Base-by-base conservation (phyloP, 441 rosid genomes). In the Jatropha podagrica region DNA sequence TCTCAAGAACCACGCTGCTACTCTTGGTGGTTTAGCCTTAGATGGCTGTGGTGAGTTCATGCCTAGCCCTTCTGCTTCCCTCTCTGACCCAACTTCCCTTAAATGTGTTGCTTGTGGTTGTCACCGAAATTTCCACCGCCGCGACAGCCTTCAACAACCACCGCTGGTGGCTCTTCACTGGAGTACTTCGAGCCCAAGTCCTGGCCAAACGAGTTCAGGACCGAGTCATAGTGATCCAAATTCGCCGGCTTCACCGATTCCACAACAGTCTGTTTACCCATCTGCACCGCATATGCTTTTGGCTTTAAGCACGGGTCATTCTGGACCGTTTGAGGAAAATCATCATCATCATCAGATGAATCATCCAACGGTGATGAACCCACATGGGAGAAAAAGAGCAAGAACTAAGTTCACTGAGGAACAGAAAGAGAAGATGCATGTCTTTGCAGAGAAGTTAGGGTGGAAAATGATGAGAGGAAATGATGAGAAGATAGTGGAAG, bases 1-100 rank as follows among this genome's bases (percentile, higher is more conserved):
- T 78, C 91, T 90, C 74, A 88, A 89, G 48, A 94, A 94, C 87
- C 97, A 94, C 61, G 97, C 97, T 11, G 97, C 97, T 8, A 59
- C 74, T 11, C 71, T 88, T 13, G 95, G 95, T 15, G 91, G 93
- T 2, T 83, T 81, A 7, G 93, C 92, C 58, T 64, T 88, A 0
- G 95, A 91, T 76, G 95, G 95, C 7, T 88, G 93, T 54, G 90
- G 95, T 0, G 95, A 91, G 85, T 91, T 89, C 81, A 84, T 91
- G 88, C 89, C 89, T 1, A 42, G 54, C 54, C 78, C 83, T 14
- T 26, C 70, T 10, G 68, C 84, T 44, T 41, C 76, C 48, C 75
- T 80, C 48, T 5, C 48, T 4, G 86, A 85, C 73, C 88, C 93
- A 11, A 38, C 78, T n/a, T 88, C 89, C 23, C 79, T 91, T 26